Evolutionary conservation across 441 rosid species (phyloP), one percentile per base, ranked within the genome.

Genomic region (Hypseocharis bilobata): DNA sequence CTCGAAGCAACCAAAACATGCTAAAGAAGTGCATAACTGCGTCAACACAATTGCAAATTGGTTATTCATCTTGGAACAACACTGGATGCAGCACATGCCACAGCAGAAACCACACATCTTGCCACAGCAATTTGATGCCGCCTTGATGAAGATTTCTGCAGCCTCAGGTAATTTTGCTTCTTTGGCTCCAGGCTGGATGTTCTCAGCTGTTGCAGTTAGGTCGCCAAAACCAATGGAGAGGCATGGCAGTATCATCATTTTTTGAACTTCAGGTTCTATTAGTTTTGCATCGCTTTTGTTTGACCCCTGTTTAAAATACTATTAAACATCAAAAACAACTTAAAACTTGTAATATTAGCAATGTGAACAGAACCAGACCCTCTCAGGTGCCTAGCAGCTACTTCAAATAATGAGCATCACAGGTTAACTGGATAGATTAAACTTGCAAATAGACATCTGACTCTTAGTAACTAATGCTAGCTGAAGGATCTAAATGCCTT

Each of bases 1-100:
- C 67, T 91, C 89, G n/a, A 85, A 29, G 82, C 99, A 91, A 64
- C 89, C 92, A 14, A 89, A 64, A 76, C 89, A 91, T 28, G 88
- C 96, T 23, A 89, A 47, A 34, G 92, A 89, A 13, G 82, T 51
- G 71, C 83, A 86, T 13, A 89, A 36, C 74, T 94, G 99, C 4
- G 91, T 75, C 51, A 86, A 69, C n/a, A 67, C 81, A 0, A 77
- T 30, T 27, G 79, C 88, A 51, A 84, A 84, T 71, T 82, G 92
- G 78, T 91, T 75, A 52, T 85, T 88, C 64, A 88, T 78, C 80
- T 61, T 81, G 30, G 86, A 68, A 73, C 94, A 94, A 67, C 96
- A 85, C 26, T 78, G 83, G 68, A 94, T 68, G 76, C 96, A 86
- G 80, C 91, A 84, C 84, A 94, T 77, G 77, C 99, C 91, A 63